phyloP scores from a whole-genome alignment of 2,329 filamentous ascomycete species.

The Neospermospora avenae region DNA sequence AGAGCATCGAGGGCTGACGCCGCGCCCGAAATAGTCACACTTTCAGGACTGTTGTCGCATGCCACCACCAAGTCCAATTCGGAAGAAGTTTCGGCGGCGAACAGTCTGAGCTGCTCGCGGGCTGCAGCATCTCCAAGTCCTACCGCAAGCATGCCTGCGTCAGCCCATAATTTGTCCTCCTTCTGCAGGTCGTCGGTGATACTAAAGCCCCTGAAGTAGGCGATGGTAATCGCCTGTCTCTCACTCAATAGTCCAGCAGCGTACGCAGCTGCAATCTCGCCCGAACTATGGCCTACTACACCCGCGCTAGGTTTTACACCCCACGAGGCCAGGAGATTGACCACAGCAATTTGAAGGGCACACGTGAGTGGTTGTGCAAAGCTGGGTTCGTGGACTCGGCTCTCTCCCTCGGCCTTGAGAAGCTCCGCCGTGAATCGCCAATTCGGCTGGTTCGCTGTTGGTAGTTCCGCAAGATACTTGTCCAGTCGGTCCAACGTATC shows the following conservation, averaged over 20 bases:
- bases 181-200: background rate
- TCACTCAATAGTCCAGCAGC: constrained; percentile 25
- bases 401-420: background rate
- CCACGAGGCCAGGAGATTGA: constrained; percentile 26
- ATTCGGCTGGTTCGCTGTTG: too few species aligned
- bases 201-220: constrained; percentile 21
- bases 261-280: constrained; percentile 40
- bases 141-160: too few species aligned
- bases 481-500: too few species aligned
- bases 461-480: too few species aligned
- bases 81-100: too few species aligned
- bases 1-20: constrained; percentile 11
- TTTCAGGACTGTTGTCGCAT: constrained; percentile 31
- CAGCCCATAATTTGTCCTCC: too few species aligned
- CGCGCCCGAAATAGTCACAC: constrained; percentile 26
- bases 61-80: constrained; percentile 26
- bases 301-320: constrained; percentile 18
- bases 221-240: constrained; percentile 14
- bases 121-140: too few species aligned
- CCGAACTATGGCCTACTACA: constrained; percentile 32
- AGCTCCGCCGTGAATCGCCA: background rate
- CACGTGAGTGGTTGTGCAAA: constrained; percentile 24
- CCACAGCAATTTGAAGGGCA: constrained; percentile 30
- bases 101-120: too few species aligned
- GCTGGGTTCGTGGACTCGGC: constrained; percentile 19